phyloP scores from a whole-genome alignment of 2,329 filamentous ascomycete genomes.

The Celoporthe dispersa region DNA sequence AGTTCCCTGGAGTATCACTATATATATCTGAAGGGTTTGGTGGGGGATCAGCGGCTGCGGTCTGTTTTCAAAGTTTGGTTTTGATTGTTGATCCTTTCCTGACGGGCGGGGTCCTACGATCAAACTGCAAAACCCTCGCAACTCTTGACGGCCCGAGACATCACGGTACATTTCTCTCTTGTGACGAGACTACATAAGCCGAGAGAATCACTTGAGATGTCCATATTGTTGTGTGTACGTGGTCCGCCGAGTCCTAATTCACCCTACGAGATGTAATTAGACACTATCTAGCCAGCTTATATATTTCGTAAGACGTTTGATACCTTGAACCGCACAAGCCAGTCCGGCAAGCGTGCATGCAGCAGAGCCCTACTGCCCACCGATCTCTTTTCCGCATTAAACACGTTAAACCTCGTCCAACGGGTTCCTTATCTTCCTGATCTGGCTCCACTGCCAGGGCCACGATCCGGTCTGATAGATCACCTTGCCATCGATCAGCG shows the following conservation, averaged over 20 bases:
- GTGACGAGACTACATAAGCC: constrained; percentile 14
- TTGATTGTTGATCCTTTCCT: constrained; percentile 26
- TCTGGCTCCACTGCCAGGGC: constrained; percentile 50
- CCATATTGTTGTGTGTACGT: background rate
- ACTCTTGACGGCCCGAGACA: constrained; percentile 13
- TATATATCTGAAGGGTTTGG: constrained; percentile 30
- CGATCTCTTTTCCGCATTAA: background rate
- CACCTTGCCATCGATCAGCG: constrained; percentile 81
- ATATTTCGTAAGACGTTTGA: background rate
- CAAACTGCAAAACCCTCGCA: constrained; percentile 20
- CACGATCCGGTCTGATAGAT: constrained; percentile 57
- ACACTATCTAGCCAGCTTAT: constrained; percentile 26
- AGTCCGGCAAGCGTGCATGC: background rate
- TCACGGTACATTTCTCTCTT: background rate
- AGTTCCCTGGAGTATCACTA: constrained; percentile 48
- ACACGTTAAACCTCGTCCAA: constrained; percentile 27
- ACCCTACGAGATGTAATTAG: constrained; percentile 37
- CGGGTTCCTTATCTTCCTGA: constrained; percentile 53
- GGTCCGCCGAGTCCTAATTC: constrained; percentile 13
- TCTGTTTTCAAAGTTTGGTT: constrained; percentile 27
- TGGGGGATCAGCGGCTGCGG: constrained; percentile 34
- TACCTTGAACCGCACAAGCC: background rate
- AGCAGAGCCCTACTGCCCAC: background rate
- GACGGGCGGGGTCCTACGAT: constrained; percentile 17
- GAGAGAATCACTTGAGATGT: constrained; percentile 17